Conservation (phyloP, 371 early-diverging fungal species). For the Lichtheimia corymbifera region DNA sequence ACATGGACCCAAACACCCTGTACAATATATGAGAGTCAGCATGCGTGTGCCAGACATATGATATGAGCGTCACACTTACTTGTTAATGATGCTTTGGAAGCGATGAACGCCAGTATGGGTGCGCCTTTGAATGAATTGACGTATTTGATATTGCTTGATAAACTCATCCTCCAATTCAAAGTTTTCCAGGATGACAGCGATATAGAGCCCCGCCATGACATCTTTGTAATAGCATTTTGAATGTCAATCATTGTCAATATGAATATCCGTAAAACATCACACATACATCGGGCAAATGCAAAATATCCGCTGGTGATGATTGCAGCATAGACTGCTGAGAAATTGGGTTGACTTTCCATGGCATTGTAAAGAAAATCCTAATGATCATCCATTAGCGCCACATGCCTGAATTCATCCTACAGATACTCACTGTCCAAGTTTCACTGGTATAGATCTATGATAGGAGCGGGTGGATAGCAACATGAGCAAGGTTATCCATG, state of each 20-base stretch:
- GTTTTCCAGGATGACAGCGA: conserved; percentile 66
- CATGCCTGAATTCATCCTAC: not conserved
- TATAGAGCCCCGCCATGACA: conserved; percentile 63
- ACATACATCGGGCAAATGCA: conserved; percentile 59
- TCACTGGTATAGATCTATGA: conserved; percentile 56
- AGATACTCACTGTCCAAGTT: conserved; percentile 53
- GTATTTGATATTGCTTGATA: conserved; percentile 60
- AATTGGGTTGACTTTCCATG: conserved; percentile 50
- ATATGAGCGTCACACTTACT: not conserved
- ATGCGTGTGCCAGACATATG: not conserved
- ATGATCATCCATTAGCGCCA: not conserved
- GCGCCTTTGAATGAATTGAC: conserved; percentile 54
- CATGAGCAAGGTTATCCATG: not conserved
- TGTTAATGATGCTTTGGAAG: conserved; percentile 32
- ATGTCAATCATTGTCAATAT: not conserved
- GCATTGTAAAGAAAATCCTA: conserved; percentile 53
- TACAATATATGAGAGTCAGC: not conserved
- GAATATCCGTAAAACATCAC: not conserved
- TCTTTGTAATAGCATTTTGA: conserved; percentile 23
- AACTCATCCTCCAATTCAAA: conserved; percentile 64
- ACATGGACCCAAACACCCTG: conserved; percentile 32
- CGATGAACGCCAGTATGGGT: conserved; percentile 35
- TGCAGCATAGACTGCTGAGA: conserved; percentile 49
- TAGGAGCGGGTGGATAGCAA: not conserved
- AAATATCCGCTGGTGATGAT: conserved; percentile 52